Conservation (phyloP, 257 asterid genomes). For the Rhazya stricta region DNA sequence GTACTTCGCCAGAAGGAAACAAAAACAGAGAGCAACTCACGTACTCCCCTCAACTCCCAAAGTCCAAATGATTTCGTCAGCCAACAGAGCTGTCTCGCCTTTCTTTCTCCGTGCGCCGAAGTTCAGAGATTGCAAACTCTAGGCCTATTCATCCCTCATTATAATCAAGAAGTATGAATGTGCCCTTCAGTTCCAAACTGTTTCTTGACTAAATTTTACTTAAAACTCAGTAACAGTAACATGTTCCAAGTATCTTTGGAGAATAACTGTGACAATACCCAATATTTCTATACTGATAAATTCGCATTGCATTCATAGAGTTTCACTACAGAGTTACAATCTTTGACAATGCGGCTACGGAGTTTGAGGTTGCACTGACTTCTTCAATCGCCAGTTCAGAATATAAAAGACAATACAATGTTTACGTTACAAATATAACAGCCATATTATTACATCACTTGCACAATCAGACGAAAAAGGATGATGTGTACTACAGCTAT, state of each 20-base stretch:
- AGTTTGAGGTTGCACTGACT: background rate
- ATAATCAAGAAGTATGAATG: too few relatives aligned
- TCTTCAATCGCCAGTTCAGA: background rate
- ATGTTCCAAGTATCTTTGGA: too few relatives aligned
- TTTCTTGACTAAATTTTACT: too few relatives aligned
- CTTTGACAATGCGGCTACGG: too few relatives aligned
- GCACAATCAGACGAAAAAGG: background rate
- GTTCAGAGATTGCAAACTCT: too few relatives aligned
- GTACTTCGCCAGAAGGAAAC: background rate
- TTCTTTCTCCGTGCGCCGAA: background rate
- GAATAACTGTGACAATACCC: too few relatives aligned
- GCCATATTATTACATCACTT: background rate
- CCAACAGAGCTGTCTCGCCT: background rate
- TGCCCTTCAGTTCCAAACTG: too few relatives aligned
- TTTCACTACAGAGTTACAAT: too few relatives aligned
- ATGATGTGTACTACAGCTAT: background rate
- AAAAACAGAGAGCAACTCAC: background rate
- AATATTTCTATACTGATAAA: too few relatives aligned
- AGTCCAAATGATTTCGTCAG: constrained; percentile 9
- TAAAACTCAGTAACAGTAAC: too few relatives aligned
- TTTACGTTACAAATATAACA: background rate
- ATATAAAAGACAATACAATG: background rate
- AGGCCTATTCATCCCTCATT: too few relatives aligned
- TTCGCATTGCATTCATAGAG: too few relatives aligned
- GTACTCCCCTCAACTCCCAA: background rate